A percentile compares a stretch with the other conserved stretches of the same genome.
Conservation (phyloP, 371 early-diverging fungal genomes). For the Rhizopus stolonifer region DNA sequence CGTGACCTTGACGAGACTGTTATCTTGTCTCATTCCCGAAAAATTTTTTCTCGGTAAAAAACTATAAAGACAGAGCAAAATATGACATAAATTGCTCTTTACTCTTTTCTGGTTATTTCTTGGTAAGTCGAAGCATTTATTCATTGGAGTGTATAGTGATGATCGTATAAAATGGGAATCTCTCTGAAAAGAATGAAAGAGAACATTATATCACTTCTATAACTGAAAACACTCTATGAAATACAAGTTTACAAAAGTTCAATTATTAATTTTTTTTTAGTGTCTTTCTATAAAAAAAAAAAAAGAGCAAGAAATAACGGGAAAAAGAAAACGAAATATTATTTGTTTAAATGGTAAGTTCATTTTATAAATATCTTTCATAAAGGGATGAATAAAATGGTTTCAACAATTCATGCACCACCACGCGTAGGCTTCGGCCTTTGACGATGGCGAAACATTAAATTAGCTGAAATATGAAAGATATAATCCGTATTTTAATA, state of each 20-base stretch:
- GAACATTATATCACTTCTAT: constrained; percentile 26
- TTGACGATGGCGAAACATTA: constrained; percentile 22
- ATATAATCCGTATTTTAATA: background rate
- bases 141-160: constrained; percentile 9
- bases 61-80: background rate
- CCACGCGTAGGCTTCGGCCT: constrained; percentile 22
- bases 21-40: too few relatives aligned
- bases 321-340: background rate
- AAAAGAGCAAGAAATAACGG: too few relatives aligned
- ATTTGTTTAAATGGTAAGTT: constrained; percentile 13
- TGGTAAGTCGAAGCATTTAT: background rate
- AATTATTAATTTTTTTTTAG: too few relatives aligned
- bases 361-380: background rate
- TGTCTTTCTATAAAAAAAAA: too few relatives aligned
- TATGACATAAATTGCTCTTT: background rate
- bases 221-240: constrained; percentile 14
- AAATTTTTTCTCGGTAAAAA: too few relatives aligned
- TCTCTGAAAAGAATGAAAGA: constrained; percentile 28
- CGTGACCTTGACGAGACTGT: too few relatives aligned
- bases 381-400: constrained; percentile 21
- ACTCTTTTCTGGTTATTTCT: background rate
- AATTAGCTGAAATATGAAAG: constrained; percentile 17
- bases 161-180: constrained; percentile 31
- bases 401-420: constrained; percentile 27
- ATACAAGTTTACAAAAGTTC: too few relatives aligned